Conservation (phyloP, 805 yeast genomes). For the Komagataella pastoris region DNA sequence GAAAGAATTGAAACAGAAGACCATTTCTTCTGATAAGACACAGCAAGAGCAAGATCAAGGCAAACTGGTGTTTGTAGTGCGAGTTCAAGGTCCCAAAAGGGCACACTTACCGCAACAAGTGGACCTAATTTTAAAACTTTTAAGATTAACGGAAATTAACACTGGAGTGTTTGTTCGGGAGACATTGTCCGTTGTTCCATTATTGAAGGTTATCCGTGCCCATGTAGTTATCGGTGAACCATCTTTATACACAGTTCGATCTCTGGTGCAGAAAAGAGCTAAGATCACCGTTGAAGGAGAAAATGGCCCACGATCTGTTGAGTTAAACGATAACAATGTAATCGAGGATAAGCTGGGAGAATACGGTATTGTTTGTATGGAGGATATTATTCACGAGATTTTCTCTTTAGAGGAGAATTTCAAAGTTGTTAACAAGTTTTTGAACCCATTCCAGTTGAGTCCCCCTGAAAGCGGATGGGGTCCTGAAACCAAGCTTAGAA, state of each 20-base stretch:
- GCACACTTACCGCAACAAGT: constrained; percentile 57
- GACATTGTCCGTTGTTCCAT: constrained; percentile 44
- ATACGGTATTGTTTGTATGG: constrained; percentile 63
- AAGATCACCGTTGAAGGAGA: constrained; percentile 25
- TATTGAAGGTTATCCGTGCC: constrained; percentile 57
- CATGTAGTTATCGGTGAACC: constrained; percentile 67
- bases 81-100: constrained; percentile 53
- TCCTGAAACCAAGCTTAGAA: constrained; percentile 56
- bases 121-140: constrained; percentile 38
- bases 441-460: constrained; percentile 57
- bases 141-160: constrained; percentile 47
- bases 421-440: constrained; percentile 43
- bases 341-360: constrained; percentile 66
- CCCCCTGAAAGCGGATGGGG: constrained; percentile 67
- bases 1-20: constrained; percentile 15
- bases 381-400: constrained; percentile 68
- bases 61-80: constrained; percentile 49
- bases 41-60: constrained; percentile 23
- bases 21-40: constrained; percentile 19
- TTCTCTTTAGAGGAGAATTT: constrained; percentile 50
- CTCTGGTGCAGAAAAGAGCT: constrained; percentile 67
- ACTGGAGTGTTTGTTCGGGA: constrained; percentile 63
- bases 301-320: constrained; percentile 22
- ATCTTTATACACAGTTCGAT: constrained; percentile 58
- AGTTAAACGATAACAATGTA: constrained; percentile 59